phyloP scores from a whole-genome alignment of 2,329 filamentous ascomycete genomes.

The Diplodia seriata region DNA sequence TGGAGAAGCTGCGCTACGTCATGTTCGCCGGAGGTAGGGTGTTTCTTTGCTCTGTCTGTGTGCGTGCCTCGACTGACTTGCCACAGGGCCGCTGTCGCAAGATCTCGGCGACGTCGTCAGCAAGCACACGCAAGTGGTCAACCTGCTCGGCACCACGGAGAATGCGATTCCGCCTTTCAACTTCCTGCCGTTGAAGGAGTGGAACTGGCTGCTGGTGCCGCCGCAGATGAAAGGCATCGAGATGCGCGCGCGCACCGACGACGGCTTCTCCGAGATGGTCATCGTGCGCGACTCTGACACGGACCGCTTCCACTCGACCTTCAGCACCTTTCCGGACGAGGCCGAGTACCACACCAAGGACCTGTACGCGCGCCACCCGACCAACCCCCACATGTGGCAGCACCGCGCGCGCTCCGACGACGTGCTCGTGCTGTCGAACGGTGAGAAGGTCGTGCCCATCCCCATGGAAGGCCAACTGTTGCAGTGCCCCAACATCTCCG shows the following conservation, averaged over 20 bases:
- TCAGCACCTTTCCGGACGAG: constrained; percentile 27
- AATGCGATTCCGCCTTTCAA: constrained; percentile 63
- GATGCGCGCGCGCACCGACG: neutral
- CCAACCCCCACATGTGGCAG: constrained; percentile 12
- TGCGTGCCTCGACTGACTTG: neutral
- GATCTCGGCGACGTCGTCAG: constrained; percentile 5
- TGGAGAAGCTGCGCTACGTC: neutral
- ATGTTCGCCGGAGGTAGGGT: neutral
- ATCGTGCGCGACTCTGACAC: constrained; percentile 42
- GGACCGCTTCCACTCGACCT: constrained; percentile 49
- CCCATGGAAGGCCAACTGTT: constrained; percentile 9
- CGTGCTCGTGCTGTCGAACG: constrained; percentile 24
- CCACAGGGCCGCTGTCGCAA: neutral
- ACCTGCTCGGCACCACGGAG: constrained; percentile 13
- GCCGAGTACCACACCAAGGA: constrained; percentile 55
- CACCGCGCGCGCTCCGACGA: constrained; percentile 10
- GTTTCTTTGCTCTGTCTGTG: neutral
- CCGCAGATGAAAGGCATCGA: constrained; percentile 48
- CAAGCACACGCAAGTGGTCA: neutral
- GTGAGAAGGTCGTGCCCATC: constrained; percentile 19
- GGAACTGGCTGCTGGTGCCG: constrained; percentile 63
- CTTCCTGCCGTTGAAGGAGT: constrained; percentile 62
- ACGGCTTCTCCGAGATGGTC: constrained; percentile 9
- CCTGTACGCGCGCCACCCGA: constrained; percentile 9
- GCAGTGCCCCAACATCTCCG: constrained; percentile 51